These are phyloP conservation scores for Oryza glaberrima DNA, from an alignment of 176 grass and related monocot genomes.

Conservation along the genomic window DNA sequence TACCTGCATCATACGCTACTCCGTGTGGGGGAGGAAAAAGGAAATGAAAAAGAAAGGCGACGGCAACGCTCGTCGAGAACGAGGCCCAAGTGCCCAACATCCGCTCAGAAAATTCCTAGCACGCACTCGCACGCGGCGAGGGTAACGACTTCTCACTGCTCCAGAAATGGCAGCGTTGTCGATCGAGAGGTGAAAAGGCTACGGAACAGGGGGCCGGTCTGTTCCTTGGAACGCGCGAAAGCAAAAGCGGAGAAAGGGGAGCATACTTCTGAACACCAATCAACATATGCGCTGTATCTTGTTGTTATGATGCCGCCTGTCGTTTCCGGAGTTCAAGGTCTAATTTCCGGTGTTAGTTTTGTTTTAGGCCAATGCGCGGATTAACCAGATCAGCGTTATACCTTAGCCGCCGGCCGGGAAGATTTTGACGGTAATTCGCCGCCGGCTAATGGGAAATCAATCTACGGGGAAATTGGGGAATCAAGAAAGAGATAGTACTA, in stretches of 20 bases:
- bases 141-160: constrained; percentile 23
- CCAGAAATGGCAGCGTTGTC: background rate
- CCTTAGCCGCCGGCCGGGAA: no score
- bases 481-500: no score
- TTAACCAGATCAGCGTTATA: no score
- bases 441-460: no score
- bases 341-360: no score
- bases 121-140: background rate
- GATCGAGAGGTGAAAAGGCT: constrained; percentile 18
- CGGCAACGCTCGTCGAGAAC: background rate
- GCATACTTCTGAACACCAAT: background rate
- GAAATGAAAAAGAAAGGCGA: background rate
- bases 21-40: background rate
- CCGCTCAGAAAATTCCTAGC: constrained; percentile 1
- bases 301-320: background rate
- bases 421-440: no score
- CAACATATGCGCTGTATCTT: background rate
- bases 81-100: background rate
- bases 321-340: no score
- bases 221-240: background rate
- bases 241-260: background rate
- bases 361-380: no score
- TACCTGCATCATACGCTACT: background rate
- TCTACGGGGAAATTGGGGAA: no score
- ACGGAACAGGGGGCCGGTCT: background rate